phyloP scores from a whole-genome alignment of 306 rosid genomes.

The Prosopis cineraria region DNA sequence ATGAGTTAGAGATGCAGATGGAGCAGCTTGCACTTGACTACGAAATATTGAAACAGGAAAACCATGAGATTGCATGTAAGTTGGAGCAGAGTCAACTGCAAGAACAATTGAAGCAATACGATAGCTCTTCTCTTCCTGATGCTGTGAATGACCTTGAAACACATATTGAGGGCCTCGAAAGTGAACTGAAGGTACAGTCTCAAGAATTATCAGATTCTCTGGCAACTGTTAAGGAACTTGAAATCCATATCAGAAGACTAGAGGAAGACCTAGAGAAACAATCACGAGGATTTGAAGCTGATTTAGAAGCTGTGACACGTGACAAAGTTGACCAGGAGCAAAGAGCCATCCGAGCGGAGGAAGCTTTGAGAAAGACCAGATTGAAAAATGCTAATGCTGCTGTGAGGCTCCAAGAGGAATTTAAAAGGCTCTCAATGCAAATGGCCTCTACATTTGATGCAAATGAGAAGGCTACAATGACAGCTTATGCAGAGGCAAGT shows the following conservation, averaged over 20 bases:
- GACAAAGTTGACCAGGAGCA: constrained; percentile 89
- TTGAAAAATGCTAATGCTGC: constrained; percentile 74
- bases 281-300: constrained; percentile 68
- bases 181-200: constrained; percentile 69
- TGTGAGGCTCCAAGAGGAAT: constrained; percentile 91
- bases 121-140: constrained; percentile 61
- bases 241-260: constrained; percentile 60
- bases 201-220: constrained; percentile 72
- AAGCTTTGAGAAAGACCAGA: constrained; percentile 69
- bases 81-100: constrained; percentile 89
- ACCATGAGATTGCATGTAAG: constrained; percentile 73
- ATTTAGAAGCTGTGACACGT: constrained; percentile 62
- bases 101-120: constrained; percentile 83
- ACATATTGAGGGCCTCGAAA: constrained; percentile 66
- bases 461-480: constrained; percentile 82
- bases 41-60: constrained; percentile 96
- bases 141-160: constrained; percentile 58
- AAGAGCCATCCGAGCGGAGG: constrained; percentile 92
- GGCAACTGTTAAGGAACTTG: constrained; percentile 67
- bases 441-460: constrained; percentile 84
- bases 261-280: constrained; percentile 82
- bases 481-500: constrained; percentile 69
- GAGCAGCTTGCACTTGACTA: constrained; percentile 98
- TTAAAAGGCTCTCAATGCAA: constrained; percentile 72
- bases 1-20: constrained; percentile 92